Evolutionary conservation across 2,329 filamentous ascomycete species (phyloP), one percentile per base, ranked within the genome.

Genomic region (Alternaria sp.): DNA sequence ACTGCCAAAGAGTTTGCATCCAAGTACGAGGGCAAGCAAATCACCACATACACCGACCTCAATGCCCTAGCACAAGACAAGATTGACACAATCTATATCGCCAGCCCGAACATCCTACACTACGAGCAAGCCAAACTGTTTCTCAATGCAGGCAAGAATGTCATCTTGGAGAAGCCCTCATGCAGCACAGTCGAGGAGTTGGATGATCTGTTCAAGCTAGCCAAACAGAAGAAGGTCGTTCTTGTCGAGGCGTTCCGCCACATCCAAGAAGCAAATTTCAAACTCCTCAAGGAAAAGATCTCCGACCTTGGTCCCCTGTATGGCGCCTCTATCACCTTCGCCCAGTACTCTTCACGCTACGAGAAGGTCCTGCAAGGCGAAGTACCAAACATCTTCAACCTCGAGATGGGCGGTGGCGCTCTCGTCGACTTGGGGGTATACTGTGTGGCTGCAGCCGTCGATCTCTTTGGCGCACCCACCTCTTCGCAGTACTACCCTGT

Each of bases 401-500:
- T 83, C 10, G 78, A 81, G 32, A 81, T 81, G 73, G 79, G 78
- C 48, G 83, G 82, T 48, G 83, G 83, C 51, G 78, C 78, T 10
- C 72, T 85, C 0, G 81, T 81, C n/a, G 83, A 85, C 61, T 71
- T 85, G 12, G 83, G 82, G 44, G 81, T 83, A 4, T 85, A 85
- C 67, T 81, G 80, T 22, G 76, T 85, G 46, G 75, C 80, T 2
- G 81, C 82, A 7, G 82, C 82, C 7, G 71, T 84, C 1, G 81
- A 80, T 2, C 77, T 85, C 22, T 85, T 84, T 65, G 82, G 82
- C 45, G 71, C 72, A 16, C 83, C 83, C 5, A 74, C 74, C 32
- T 65, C 74, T 9, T 73, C 79, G 18, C 72, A 71, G 12, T 85
- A 84, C 69, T 77, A 73, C 22, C 82, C 82, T 2, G 77, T 78